Evolutionary conservation across 2,329 filamentous ascomycete species (phyloP).

Genomic region (Microthyrium microscopicum): DNA sequence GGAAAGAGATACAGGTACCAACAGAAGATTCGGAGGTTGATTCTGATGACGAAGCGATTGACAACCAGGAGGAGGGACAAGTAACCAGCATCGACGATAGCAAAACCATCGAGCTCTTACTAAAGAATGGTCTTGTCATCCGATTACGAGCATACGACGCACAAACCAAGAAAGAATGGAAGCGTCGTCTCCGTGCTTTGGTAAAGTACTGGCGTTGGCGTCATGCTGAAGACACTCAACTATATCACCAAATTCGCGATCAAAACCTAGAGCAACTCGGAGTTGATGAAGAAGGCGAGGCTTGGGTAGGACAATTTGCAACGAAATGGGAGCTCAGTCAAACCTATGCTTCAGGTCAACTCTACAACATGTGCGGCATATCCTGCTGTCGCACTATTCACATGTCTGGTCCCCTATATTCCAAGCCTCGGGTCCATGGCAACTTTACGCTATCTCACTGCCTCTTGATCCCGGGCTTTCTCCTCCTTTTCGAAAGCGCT

Average conservation of each 20-base stretch:
- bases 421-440: constrained; percentile 44
- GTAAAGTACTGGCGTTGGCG: constrained; percentile 46
- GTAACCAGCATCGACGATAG: constrained; percentile 36
- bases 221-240: constrained; percentile 36
- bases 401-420: constrained; percentile 45
- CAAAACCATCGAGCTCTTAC: constrained; percentile 42
- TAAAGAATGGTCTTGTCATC: constrained; percentile 44
- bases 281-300: constrained; percentile 50
- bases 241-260: constrained; percentile 39
- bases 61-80: constrained; percentile 32
- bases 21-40: constrained; percentile 37
- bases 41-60: constrained; percentile 32
- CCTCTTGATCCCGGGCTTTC: constrained; percentile 41
- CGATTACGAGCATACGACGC: constrained; percentile 41
- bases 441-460: constrained; percentile 45
- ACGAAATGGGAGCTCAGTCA: constrained; percentile 52
- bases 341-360: constrained; percentile 42
- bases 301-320: constrained; percentile 47
- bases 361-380: constrained; percentile 55
- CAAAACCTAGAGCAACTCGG: constrained; percentile 42
- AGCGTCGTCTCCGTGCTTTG: constrained; percentile 37
- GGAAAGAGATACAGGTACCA: constrained; percentile 37
- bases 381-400: constrained; percentile 43
- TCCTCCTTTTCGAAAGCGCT: constrained; percentile 46
- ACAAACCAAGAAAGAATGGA: constrained; percentile 43